Evolutionary conservation across 2,329 filamentous ascomycete species (phyloP).

Genomic region (Nothopassalora personata): DNA sequence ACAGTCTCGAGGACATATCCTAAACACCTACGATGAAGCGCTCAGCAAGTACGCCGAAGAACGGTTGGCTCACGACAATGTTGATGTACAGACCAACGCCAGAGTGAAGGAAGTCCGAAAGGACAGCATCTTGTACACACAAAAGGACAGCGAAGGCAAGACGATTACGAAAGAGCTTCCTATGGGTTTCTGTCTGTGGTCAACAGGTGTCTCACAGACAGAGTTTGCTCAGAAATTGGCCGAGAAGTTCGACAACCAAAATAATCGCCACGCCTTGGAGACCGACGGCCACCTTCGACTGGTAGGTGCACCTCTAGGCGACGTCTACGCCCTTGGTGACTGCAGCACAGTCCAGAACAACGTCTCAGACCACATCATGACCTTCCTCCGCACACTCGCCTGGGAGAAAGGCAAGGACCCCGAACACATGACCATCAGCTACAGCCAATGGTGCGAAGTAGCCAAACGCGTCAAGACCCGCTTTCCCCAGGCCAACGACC

Average conservation of each 20-base stretch:
- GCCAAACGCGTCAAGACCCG: constrained; percentile 77
- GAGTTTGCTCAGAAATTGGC: constrained; percentile 73
- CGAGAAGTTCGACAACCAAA: constrained; percentile 70
- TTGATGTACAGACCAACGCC: constrained; percentile 87
- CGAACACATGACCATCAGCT: constrained; percentile 78
- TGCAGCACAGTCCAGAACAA: constrained; percentile 98
- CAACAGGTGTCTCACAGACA: constrained; percentile 85
- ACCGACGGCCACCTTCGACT: constrained; percentile 90
- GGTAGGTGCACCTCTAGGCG: constrained; percentile 80
- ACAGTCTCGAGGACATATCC: constrained; percentile 86
- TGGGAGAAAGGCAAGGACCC: constrained; percentile 91
- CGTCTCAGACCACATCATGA: constrained; percentile 81
- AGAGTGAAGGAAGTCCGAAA: constrained; percentile 81
- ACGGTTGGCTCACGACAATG: constrained; percentile 82
- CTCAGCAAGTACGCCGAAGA: constrained; percentile 88
- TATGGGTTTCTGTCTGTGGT: constrained; percentile 96
- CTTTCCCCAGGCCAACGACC: constrained; percentile 84
- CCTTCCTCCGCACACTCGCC: constrained; percentile 80
- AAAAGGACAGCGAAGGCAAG: constrained; percentile 68
- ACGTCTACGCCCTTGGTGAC: constrained; percentile 95
- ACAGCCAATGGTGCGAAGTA: constrained; percentile 80
- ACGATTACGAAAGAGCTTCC: constrained; percentile 86
- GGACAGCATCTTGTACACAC: constrained; percentile 84
- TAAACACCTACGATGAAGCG: constrained; percentile 97
- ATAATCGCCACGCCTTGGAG: constrained; percentile 85